These are phyloP conservation scores for Pneumocystis wakefieldiae DNA, from an alignment of 1,139 yeast species.

Conservation along the genomic window DNA sequence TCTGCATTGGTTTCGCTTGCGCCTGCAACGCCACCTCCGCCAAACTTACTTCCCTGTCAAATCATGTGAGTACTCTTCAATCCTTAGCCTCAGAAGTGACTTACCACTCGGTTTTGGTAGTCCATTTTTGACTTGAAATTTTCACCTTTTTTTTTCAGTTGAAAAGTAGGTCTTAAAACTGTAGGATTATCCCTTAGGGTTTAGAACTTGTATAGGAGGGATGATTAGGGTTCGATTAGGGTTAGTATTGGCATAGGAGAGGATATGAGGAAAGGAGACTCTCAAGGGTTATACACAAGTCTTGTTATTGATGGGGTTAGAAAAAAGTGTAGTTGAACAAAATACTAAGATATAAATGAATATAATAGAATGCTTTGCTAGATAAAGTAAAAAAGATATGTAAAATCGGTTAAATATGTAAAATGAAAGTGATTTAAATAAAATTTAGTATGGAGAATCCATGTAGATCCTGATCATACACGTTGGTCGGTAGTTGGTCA, in stretches of 20 bases:
- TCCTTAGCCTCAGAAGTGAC: neutral
- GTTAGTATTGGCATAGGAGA: too few relatives aligned
- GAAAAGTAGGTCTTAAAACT: neutral
- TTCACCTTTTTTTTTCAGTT: neutral
- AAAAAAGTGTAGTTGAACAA: neutral
- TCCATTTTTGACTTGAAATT: neutral
- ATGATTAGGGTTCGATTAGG: too few relatives aligned
- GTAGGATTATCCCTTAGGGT: too few relatives aligned
- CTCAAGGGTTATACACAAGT: too few relatives aligned
- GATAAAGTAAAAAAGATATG: neutral
- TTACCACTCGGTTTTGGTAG: neutral
- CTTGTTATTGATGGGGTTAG: too few relatives aligned
- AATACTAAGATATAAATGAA: neutral
- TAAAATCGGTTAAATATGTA: neutral
- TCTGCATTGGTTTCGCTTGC: conserved; percentile 50
- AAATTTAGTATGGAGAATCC: neutral
- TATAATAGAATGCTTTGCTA: neutral
- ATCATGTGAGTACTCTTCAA: neutral
- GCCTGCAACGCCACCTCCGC: conserved; percentile 60
- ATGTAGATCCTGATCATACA: neutral
- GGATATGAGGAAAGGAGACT: too few relatives aligned
- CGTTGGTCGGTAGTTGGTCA: too few relatives aligned
- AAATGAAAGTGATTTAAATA: neutral
- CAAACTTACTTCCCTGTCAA: conserved; percentile 34
- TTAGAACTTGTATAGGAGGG: too few relatives aligned